Evolutionary conservation across 2,329 filamentous ascomycete species (phyloP), one percentile per base, ranked within the genome.

Genomic region (Aspergillus thermomutatus): DNA sequence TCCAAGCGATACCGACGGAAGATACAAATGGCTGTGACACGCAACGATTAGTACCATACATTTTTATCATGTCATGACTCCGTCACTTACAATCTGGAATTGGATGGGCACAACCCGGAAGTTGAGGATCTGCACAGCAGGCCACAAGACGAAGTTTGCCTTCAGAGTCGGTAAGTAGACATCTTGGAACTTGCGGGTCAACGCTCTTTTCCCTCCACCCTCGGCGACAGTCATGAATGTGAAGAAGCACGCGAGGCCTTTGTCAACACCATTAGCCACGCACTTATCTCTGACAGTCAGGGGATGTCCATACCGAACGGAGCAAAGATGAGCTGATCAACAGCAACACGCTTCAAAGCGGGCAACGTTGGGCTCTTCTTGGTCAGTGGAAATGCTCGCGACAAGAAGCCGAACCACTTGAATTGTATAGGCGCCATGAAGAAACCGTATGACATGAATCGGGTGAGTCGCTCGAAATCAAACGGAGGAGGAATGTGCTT

Each of bases 361-460:
- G 92, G 91, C 2, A 81, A 79, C 50, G 91, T 88, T 2, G 87
- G 87, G 65, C 84, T 84, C 10, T 81, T 83, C 79, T 93, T 91
- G 52, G 88, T 89, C 51, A 97, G 87, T 4, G 94, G 94, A 69
- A 99, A 99, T 9, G 86, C 82, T 63, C 81, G 82, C 34, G 87
- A 89, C 61, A 99, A 80, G 74, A 96, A 92, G 52, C 86, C 84
- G 77, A 97, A 97, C 94, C 94, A 99, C 72, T 91, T 88, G 79
- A 96, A 96, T 74, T 97, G 93, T 31, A 97, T 68, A 0, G 94
- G 94, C 4, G 94, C 92, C 91, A 97, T 97, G 70, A 89, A 84
- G 78, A 97, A 97, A 71, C 92, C 92, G 74, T 97, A 99, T 4
- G 90, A 89, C 91, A 97, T 97, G 80, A 97, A 99, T 49, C 94